A percentile compares a stretch with the other conserved stretches of the same genome.
Conservation (phyloP, 2,329 filamentous ascomycete genomes). For the Thielaviopsis punctulata region DNA sequence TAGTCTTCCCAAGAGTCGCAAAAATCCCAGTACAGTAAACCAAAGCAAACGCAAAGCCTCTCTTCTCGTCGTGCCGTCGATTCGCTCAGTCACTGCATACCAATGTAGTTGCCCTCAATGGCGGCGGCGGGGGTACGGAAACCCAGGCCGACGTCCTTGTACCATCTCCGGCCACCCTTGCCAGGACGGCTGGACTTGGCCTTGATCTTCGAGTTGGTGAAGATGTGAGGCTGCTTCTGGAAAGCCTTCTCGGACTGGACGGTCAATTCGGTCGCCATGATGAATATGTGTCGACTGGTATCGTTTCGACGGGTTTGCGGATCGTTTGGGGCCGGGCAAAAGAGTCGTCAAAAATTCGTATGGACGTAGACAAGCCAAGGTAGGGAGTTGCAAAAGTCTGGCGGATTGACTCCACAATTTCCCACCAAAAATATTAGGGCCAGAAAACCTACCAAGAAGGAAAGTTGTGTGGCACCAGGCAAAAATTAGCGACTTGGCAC, state of each 20-base stretch:
- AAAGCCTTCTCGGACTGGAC: constrained; percentile 99
- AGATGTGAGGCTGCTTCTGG: constrained; percentile 99
- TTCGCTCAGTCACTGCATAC: constrained; percentile 40
- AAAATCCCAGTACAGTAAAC: background rate
- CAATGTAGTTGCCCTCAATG: constrained; percentile 98
- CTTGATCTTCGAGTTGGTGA: constrained; percentile 93
- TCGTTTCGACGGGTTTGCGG: constrained; percentile 11
- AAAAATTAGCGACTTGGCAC: background rate
- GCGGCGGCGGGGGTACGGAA: constrained; percentile 97
- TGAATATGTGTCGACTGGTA: constrained; percentile 18
- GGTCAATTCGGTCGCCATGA: constrained; percentile 95
- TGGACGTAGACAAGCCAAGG: constrained; percentile 6
- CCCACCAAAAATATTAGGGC: constrained; percentile 12
- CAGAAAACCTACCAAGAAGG: constrained; percentile 8
- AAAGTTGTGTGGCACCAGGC: constrained; percentile 9
- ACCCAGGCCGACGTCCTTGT: constrained; percentile 98
- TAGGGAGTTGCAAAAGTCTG: constrained; percentile 12
- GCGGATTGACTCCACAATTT: constrained; percentile 11
- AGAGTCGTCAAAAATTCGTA: constrained; percentile 11
- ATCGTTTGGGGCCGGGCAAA: constrained; percentile 9
- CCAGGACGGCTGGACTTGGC: constrained; percentile 68
- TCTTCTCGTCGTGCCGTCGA: background rate
- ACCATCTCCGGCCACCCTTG: constrained; percentile 86
- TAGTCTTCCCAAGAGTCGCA: too few species aligned
- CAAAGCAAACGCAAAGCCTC: background rate